phyloP scores from a whole-genome alignment of 2,329 filamentous ascomycete genomes.

The Ophiostoma piceae region DNA sequence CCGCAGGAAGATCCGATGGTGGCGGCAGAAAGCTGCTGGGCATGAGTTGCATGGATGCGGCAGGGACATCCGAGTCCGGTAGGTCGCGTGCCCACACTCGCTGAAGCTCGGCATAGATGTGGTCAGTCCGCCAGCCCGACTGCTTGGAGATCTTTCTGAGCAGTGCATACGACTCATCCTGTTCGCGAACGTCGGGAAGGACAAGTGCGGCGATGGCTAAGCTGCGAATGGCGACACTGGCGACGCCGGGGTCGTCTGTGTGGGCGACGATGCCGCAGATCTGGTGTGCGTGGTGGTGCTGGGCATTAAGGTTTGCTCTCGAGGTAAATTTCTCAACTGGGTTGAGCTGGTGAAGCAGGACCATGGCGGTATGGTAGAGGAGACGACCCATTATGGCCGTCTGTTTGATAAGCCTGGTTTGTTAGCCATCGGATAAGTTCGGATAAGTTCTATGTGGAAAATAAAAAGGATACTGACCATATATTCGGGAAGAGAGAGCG shows the following conservation, averaged over 20 bases:
- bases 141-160: slow-evolving; percentile 69
- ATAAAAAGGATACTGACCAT: slow-evolving; percentile 51
- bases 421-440: background rate
- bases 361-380: slow-evolving; percentile 84
- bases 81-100: slow-evolving; percentile 71
- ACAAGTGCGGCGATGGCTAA: slow-evolving; percentile 72
- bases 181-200: slow-evolving; percentile 63
- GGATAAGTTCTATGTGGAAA: background rate
- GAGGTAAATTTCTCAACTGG: slow-evolving; percentile 58
- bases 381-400: slow-evolving; percentile 75
- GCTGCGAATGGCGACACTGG: slow-evolving; percentile 71
- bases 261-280: slow-evolving; percentile 88
- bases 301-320: slow-evolving; percentile 64
- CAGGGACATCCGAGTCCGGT: background rate
- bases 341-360: slow-evolving; percentile 73
- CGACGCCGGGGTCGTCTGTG: slow-evolving; percentile 72
- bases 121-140: slow-evolving; percentile 72
- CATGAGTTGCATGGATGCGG: background rate
- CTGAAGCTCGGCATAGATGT: slow-evolving; percentile 67
- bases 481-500: slow-evolving; percentile 80
- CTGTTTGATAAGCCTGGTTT: slow-evolving; percentile 68
- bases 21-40: background rate
- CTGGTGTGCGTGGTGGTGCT: slow-evolving; percentile 70
- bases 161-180: slow-evolving; percentile 73
- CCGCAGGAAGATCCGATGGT: background rate